phyloP scores from a whole-genome alignment of 805 yeast genomes.

The Cyberlindnera lachancei region DNA sequence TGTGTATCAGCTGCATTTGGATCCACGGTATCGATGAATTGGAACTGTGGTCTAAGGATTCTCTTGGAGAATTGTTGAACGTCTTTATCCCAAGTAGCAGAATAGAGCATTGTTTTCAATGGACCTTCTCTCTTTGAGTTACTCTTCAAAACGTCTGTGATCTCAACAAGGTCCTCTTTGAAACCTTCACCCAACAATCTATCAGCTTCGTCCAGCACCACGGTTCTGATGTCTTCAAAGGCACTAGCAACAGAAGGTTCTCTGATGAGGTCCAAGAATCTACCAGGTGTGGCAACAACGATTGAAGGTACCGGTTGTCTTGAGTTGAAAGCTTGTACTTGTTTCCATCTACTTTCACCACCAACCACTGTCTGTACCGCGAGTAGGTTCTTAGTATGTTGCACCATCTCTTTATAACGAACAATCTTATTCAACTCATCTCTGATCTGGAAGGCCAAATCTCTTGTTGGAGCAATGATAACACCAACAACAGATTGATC shows the following conservation, averaged over 20 bases:
- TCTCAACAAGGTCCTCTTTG: conserved; percentile 51
- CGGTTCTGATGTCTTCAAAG: conserved; percentile 49
- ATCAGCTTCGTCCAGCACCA: conserved; percentile 90
- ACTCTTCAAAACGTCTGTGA: conserved; percentile 41
- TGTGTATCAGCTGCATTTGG: conserved; percentile 70
- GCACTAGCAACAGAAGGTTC: conserved; percentile 36
- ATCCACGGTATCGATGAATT: conserved; percentile 67
- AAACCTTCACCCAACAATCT: conserved; percentile 78
- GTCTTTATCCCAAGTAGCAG: conserved; percentile 76
- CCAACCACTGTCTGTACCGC: conserved; percentile 57
- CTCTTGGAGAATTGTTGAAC: conserved; percentile 59
- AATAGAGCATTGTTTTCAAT: conserved; percentile 67
- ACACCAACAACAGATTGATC: conserved; percentile 46
- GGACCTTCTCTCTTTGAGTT: conserved; percentile 25
- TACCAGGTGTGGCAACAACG: conserved; percentile 86
- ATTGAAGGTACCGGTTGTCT: conserved; percentile 41
- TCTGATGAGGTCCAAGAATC: conserved; percentile 56
- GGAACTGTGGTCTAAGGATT: conserved; percentile 48
- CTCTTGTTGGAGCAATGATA: conserved; percentile 85
- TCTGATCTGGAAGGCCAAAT: conserved; percentile 77
- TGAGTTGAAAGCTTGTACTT: conserved; percentile 25
- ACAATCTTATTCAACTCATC: conserved; percentile 50
- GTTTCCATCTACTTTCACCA: conserved; percentile 42
- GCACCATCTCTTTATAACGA: conserved; percentile 18
- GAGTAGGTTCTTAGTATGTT: conserved; percentile 22